Base-by-base conservation (phyloP, 805 yeast genomes). In the Cyberlindnera nakhonratchasimensis region DNA sequence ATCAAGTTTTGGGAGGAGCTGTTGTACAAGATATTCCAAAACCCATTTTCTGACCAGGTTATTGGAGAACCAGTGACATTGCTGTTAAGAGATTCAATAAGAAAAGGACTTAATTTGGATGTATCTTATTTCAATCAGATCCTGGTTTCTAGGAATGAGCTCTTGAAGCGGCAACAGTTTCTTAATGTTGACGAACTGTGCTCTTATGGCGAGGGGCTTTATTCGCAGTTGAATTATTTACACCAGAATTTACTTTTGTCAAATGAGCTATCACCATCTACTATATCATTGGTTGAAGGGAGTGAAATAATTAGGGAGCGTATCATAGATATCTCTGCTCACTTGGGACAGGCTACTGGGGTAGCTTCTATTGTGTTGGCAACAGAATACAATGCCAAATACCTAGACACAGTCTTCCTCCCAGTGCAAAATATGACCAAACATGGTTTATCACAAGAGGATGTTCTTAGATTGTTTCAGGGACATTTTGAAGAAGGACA, bases 261-360 rank as follows among this genome's bases (percentile, higher is more conserved):
- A 4, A 79, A 79, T 2, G 61, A 66, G 3, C 65, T 80, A 7
- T 71, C 82, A 2, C 86, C 86, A 0, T 74, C 80, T 1, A 69
- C 77, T 0, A 69, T 75, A 12, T 58, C 63, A 30, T 55, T 79
- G 24, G 59, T 83, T 25, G 78, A 75, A 45, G 56, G 62, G 19
- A 71, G 78, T 33, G 62, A 71, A 0, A 48, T 47, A 6, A 55
- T 79, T n/a, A 76, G 72, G 45, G 61, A 61, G 14, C 50, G 59
- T 5, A 63, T 79, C 8, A 71, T 79, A 25, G 86, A 83, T 46
- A 73, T 82, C 9, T 74, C 79, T 10, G 93, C 95, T 0, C 95
- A 86, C 62, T 63, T 87, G 29, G 96, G 96, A 6, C 95, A 87
- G 59, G 86, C 93, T 2, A 75, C 82, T 0, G 81, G 89, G 0